Base-by-base conservation (phyloP, 2,329 filamentous ascomycete species). In the Ceratocystis lukuohia region DNA sequence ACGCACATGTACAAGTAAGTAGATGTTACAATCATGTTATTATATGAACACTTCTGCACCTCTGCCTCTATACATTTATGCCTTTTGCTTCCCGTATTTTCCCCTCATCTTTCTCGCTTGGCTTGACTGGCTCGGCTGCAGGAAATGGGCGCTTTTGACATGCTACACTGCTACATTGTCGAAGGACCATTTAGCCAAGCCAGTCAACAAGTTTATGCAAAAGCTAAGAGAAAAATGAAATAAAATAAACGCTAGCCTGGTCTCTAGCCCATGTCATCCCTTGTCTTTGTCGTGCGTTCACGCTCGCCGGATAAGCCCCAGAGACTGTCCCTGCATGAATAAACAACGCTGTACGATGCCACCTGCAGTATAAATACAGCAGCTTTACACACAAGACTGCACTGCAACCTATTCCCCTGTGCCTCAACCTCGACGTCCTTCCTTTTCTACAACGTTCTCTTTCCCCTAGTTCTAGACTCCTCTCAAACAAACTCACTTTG, bases 401-500 rank as follows among this genome's bases (percentile, higher is more conserved):
- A 37, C 37, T 37, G 37, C 37, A 37, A 37, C 37, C 37, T 12
- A 12, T 37, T 37, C 3, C 37, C 10, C 10, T 37, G 37, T 37
- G 37, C 37, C 37, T 12, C 8, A 37, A 37, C 37, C 37, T 12
- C 8, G 37, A 37, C 37, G 37, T 37, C 37, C 37, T 37, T 37
- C 37, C 37, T 37, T 12, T 12, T 12, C 37, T 37, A 37, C 10
- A 37, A 37, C 37, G 2, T 37, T 30, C 17, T 30, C 53, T 59
- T 12, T 33, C 6, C 12, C 15, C 22, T 33, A 22, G 53, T 15
- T 33, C 12, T 33, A 25, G 28, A 25, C 17, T 30, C n/a, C 53
- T 17, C 53, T 59, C 53, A 59, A 59, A 59, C 53, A 59, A 17
- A 59, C n/a, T 25, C 25, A 59, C 15, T 59, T 5, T 59, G 53